Evolutionary conservation across 495 filamentous ascomycete species (phyloP).

Genomic region (Aspergillus diversus): DNA sequence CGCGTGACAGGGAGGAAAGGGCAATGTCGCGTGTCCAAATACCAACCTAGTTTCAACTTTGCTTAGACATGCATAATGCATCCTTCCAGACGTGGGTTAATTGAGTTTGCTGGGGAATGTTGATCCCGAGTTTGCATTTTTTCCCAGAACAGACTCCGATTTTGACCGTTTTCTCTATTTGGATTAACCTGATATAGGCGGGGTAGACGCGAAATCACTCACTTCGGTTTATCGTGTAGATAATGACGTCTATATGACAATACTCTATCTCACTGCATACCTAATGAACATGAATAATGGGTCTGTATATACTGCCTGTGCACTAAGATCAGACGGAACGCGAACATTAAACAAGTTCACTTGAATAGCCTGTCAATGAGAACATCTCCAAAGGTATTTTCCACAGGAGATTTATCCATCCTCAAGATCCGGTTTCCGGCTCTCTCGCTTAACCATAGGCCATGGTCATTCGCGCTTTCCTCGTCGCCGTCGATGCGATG

Average conservation of each 20-base stretch:
- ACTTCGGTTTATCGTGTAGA: too few species aligned
- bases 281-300: too few species aligned
- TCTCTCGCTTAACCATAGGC: conserved; percentile 69
- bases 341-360: conserved; percentile 6
- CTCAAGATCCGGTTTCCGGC: conserved; percentile 79
- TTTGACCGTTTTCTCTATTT: too few species aligned
- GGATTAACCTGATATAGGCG: too few species aligned
- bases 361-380: conserved; percentile 50
- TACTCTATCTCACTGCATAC: too few species aligned
- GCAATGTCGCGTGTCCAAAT: neutral
- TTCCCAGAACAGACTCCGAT: too few species aligned
- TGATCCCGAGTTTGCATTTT: neutral
- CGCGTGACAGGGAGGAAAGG: neutral
- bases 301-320: too few species aligned
- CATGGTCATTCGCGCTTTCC: conserved; percentile 64
- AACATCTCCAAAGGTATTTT: conserved; percentile 44
- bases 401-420: conserved; percentile 56
- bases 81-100: neutral
- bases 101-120: neutral
- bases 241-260: too few species aligned
- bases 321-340: neutral
- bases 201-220: too few species aligned
- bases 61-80: neutral
- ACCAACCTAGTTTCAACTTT: neutral
- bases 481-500: conserved; percentile 62